Evolutionary conservation across 768 basidiomycete genomes (phyloP), one percentile per base, ranked within the genome.

Genomic region (Russula earlei): DNA sequence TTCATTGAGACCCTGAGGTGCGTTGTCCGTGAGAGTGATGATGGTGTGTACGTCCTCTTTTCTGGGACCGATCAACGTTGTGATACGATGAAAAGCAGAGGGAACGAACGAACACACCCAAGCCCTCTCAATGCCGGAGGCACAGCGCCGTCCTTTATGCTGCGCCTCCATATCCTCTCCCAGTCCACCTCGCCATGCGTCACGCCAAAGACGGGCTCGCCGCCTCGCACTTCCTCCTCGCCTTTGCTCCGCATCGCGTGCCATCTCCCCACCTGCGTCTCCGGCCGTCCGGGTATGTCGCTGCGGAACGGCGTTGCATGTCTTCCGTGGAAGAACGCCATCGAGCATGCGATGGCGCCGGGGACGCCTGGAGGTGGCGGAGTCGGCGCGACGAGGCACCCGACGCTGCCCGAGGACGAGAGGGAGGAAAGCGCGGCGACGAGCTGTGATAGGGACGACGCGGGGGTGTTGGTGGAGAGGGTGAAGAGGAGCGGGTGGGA

Each of bases 221-320:
- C 44, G 4, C 58, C 52, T 20, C 49, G 49, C 17, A 49, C 22
- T 8, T 51, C 52, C 15, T 25, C 42, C 31, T 24, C 19, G 3
- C 27, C 37, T 17, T 29, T 72, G 62, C 75, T 72, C 56, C 77
- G 68, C 59, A 79, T 77, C 17, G 83, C 75, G 65, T 85, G 83
- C 84, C 83, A 83, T 44, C 85, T 73, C 27, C 87, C 87, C 12
- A 89, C 85, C 63, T 85, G 83, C 2, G 76, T 67, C 15, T 77
- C 71, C n/a, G 71, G 67, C 45, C 71, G 71, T 11, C 87, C 86
- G 1, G 77, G 76, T 51, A 88, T 77, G 1, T 73, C 75, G 9
- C 85, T 87, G n/a, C 76, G 75, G 63, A 88, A 88, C 1, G 77
- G 68, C 1, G 73, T 69, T 11, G 76, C 76, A 8, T 65, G 49